Conservation (phyloP, 352 stramenopile genomes). For the Phytophthora europaea region DNA sequence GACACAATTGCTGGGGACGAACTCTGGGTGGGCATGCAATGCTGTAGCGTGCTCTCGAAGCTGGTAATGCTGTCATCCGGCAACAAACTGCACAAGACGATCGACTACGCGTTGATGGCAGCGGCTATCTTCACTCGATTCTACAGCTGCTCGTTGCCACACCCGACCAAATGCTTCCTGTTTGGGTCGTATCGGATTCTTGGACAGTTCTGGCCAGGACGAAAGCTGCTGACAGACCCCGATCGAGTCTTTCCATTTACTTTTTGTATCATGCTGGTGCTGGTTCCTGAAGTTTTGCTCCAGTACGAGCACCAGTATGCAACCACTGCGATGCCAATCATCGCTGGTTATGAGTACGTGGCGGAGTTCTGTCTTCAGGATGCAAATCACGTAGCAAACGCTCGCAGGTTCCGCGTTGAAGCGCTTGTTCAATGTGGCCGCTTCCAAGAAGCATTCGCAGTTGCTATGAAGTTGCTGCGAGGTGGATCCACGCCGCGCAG, state of each 20-base stretch:
- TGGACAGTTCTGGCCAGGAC: conserved; percentile 68
- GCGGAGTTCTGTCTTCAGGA: conserved; percentile 56
- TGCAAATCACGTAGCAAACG: conserved; percentile 60
- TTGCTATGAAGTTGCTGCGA: conserved; percentile 44
- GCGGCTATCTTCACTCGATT: conserved; percentile 66
- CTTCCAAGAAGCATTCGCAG: conserved; percentile 58
- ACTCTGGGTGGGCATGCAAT: conserved; percentile 61
- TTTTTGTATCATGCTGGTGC: conserved; percentile 48
- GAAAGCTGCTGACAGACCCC: conserved; percentile 53
- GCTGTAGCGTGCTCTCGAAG: conserved; percentile 65
- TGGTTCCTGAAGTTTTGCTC: conserved; percentile 64
- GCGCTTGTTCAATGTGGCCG: conserved; percentile 63
- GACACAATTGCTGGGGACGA: conserved; percentile 63
- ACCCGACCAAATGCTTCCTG: conserved; percentile 65
- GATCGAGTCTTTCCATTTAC: conserved; percentile 53
- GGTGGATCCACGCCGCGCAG: conserved; percentile 24
- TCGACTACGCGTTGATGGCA: conserved; percentile 78
- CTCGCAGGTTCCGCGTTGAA: conserved; percentile 55
- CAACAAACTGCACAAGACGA: conserved; percentile 42
- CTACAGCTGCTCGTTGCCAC: conserved; percentile 67
- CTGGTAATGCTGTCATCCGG: conserved; percentile 57
- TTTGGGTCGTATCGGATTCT: conserved; percentile 67
- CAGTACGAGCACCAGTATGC: conserved; percentile 60
- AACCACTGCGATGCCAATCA: conserved; percentile 61
- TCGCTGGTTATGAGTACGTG: conserved; percentile 65